Evolutionary conservation across 1,139 yeast species (phyloP).

Genomic region (Yamadazyma triangularis): DNA sequence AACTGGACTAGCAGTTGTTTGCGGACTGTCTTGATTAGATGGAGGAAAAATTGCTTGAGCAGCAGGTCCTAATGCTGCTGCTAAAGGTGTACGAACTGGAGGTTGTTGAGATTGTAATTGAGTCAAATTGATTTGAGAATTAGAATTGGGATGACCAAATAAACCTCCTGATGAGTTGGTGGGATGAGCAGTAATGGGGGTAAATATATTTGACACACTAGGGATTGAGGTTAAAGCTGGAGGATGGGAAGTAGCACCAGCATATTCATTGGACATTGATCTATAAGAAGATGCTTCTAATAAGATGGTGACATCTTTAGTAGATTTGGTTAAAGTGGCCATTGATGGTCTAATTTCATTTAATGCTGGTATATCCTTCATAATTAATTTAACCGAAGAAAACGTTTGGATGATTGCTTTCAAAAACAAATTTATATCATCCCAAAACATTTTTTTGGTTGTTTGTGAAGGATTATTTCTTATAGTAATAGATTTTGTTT

Average conservation of each 20-base stretch:
- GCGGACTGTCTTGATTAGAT: conserved; percentile 5
- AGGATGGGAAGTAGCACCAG: conserved; percentile 16
- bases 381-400: conserved; percentile 79
- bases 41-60: conserved; percentile 21
- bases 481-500: conserved; percentile 51
- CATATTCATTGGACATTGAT: conserved; percentile 27
- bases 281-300: conserved; percentile 54
- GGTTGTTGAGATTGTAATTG: conserved; percentile 13
- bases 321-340: conserved; percentile 78
- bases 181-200: conserved; percentile 30
- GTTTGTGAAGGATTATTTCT: conserved; percentile 46
- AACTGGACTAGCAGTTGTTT: conserved; percentile 12
- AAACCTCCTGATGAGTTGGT: conserved; percentile 13
- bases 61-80: conserved; percentile 27
- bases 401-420: conserved; percentile 80
- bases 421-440: conserved; percentile 76
- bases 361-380: conserved; percentile 72
- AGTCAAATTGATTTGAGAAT: conserved; percentile 8
- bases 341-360: conserved; percentile 78
- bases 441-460: conserved; percentile 73
- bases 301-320: conserved; percentile 84
- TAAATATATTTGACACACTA: conserved; percentile 32
- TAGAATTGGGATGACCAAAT: conserved; percentile 12
- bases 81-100: conserved; percentile 30
- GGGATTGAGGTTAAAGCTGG: conserved; percentile 27